phyloP scores from a whole-genome alignment of 2,329 filamentous ascomycete species.

The Rhynchosporium graminicola region DNA sequence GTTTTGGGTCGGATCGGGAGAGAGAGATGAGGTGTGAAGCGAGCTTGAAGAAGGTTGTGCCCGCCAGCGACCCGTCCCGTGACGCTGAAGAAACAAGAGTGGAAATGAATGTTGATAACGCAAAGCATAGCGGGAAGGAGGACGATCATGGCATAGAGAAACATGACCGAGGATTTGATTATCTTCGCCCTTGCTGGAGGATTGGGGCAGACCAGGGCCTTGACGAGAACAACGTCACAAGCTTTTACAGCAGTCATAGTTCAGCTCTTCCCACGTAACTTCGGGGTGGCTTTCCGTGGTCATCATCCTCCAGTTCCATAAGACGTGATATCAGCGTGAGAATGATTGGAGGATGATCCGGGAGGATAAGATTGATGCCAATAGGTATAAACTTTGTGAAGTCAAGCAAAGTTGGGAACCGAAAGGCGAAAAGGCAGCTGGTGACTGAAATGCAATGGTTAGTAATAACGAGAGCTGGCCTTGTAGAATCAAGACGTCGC shows the following conservation, averaged over 20 bases:
- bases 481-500: slow-evolving; percentile 8
- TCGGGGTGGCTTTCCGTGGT: too few species aligned
- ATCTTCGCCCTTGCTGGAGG: too few species aligned
- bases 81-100: neutral
- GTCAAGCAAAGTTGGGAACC: slow-evolving; percentile 2
- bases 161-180: neutral
- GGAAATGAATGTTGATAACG: neutral
- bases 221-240: too few species aligned
- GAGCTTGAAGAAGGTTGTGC: slow-evolving; percentile 6
- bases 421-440: slow-evolving; percentile 6
- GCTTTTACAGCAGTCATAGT: too few species aligned
- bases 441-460: neutral
- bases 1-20: neutral
- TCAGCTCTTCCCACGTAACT: too few species aligned
- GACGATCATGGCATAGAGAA: neutral
- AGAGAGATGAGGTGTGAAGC: neutral
- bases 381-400: neutral
- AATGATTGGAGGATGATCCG: neutral
- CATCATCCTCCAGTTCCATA: too few species aligned
- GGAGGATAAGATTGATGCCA: too few species aligned
- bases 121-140: neutral
- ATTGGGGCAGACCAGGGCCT: too few species aligned
- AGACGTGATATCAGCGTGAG: neutral
- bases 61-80: neutral
- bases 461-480: slow-evolving; percentile 8